Evolutionary conservation across 345 rosid genomes (phyloP), one percentile per base, ranked within the genome.

Genomic region (Geranium rotundifolium): DNA sequence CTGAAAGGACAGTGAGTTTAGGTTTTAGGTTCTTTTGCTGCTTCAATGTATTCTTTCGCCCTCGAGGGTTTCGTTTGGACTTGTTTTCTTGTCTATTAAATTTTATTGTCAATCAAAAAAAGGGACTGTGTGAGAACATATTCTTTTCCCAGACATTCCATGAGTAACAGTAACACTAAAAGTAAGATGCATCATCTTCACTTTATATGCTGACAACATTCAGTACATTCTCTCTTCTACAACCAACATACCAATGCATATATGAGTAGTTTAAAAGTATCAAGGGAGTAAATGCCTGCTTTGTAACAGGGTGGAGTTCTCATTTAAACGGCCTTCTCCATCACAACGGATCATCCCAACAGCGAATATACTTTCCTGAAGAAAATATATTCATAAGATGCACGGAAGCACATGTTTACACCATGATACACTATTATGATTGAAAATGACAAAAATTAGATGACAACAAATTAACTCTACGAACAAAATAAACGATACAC

Each of bases 311-410:
- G 86, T 70, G 50, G 97, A 90, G 66, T 90, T 86, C 20, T 90
- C 97, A 73, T 90, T 93, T 69, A 90, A 71, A 77, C 80, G 88
- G 64, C 97, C 99, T 64, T 93, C 98, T 58, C 86, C 99, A 61
- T 93, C 99, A 73, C 97, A 88, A 66, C 90, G 86, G 75, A 90
- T 83, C 96, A 93, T 90, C 62, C 97, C 97, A 55, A 85, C 90
- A 13, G 90, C 71, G 74, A 93, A 85, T 57, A 90, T 64, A 67
- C 83, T 88, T 72, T 84, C 80, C 96, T 90, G 90, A 71, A 69
- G 71, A 76, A 70, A 30, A 77, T 70, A 17, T 68, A 57, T 54
- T 7, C 61, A 77, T 72, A 59, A 34, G 77, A 70, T 59, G 56
- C 50, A 74, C 57, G 64, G 41, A 67, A 34, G 41, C 41, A 34